Percentiles rank a stretch among this genome's conserved stretches.
phyloP scores from a whole-genome alignment of 2,329 filamentous ascomycete genomes.

The Phoma herbarum region DNA sequence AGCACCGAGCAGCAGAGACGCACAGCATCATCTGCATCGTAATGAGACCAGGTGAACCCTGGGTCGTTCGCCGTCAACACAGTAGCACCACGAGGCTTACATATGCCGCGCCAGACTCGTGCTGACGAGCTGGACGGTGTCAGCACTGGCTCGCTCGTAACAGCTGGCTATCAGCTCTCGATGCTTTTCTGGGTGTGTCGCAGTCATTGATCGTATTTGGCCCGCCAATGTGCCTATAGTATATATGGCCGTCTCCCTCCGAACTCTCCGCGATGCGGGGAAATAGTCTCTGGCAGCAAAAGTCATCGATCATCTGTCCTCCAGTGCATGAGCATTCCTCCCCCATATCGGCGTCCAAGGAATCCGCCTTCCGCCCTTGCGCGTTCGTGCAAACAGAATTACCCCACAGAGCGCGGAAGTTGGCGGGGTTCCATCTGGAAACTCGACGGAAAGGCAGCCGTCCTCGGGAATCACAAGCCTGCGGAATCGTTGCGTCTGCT shows the following conservation, averaged over 20 bases:
- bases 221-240: neutral
- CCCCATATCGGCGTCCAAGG: neutral
- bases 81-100: constrained; percentile 5
- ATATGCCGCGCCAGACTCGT: neutral
- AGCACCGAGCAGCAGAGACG: neutral
- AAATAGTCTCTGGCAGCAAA: neutral
- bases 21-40: constrained; percentile 1
- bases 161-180: neutral
- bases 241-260: neutral
- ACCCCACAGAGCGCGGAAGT: constrained; percentile 13
- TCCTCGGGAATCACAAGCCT: constrained; percentile 5
- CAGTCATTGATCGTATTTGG: neutral
- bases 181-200: neutral
- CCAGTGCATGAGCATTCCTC: neutral
- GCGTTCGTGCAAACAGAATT: neutral
- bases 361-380: neutral
- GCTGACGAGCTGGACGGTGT: neutral
- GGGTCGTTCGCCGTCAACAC: neutral
- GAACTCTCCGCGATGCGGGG: constrained; percentile 4
- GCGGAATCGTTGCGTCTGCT: constrained; percentile 27
- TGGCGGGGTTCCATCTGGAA: constrained; percentile 9
- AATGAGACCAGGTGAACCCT: neutral
- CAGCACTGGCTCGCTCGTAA: neutral
- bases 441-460: constrained; percentile 1
- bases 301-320: neutral